Percentiles rank a stretch among this genome's conserved stretches.
These are phyloP conservation scores for Fomitiporia mediterranea DNA, from an alignment of 1,284 basidiomycete species.

Conservation along the genomic window DNA sequence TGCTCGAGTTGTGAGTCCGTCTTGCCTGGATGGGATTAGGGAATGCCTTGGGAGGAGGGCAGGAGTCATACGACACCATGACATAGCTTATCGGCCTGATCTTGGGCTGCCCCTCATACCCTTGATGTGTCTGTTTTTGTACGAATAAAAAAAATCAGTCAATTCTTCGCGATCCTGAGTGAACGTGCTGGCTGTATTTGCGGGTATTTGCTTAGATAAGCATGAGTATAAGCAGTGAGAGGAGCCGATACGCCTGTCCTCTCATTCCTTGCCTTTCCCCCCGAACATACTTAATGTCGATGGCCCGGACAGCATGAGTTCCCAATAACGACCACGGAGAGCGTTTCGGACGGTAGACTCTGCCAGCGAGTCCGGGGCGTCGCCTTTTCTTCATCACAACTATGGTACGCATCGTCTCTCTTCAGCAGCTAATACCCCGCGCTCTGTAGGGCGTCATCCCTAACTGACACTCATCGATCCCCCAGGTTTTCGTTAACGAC, in stretches of 20 bases:
- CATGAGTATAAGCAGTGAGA: not conserved
- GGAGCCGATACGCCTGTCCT: not conserved
- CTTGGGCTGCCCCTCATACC: not conserved
- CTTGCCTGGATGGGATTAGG: not conserved
- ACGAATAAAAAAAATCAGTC: not conserved
- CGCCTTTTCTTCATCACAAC: conserved; percentile 8
- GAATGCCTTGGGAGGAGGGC: not conserved
- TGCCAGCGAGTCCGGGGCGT: conserved; percentile 29
- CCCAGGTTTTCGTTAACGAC: conserved; percentile 68
- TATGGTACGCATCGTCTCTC: conserved; percentile 13
- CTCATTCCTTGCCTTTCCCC: conserved; percentile 8
- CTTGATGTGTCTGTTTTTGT: conserved; percentile 4
- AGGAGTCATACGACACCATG: conserved; percentile 1
- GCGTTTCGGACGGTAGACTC: conserved; percentile 19
- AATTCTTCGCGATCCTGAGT: conserved; percentile 8
- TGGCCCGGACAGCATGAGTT: not conserved
- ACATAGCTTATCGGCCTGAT: conserved; percentile 8
- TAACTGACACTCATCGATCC: not conserved
- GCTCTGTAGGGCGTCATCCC: not conserved
- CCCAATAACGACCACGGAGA: conserved; percentile 15
- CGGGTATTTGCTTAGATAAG: conserved; percentile 5
- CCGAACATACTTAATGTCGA: not conserved
- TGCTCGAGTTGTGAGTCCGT: not conserved
- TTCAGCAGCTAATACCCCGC: not conserved
- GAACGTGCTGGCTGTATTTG: conserved; percentile 4